A percentile compares a stretch with the other conserved stretches of the same genome.
These are phyloP conservation scores for Metschnikowia similis DNA, from an alignment of 805 yeast genomes.

Conservation along the genomic window DNA sequence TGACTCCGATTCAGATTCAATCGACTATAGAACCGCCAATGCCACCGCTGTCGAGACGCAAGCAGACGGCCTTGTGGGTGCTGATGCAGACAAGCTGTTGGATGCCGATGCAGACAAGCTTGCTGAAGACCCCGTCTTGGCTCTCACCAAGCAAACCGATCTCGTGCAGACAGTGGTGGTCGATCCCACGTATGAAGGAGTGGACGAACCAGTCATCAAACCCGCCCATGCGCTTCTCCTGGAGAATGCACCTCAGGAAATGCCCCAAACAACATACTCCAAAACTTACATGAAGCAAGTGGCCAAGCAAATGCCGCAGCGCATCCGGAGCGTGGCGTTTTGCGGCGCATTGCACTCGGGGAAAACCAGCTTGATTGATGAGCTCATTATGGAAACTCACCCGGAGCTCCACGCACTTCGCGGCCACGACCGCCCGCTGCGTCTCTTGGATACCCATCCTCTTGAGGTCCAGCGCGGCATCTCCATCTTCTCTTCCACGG, in stretches of 20 bases:
- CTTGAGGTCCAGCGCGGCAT: constrained; percentile 70
- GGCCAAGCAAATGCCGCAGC: constrained; percentile 49
- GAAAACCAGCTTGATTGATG: constrained; percentile 74
- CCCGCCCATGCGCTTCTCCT: constrained; percentile 46
- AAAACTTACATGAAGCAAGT: constrained; percentile 56
- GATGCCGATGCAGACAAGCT: constrained; percentile 27
- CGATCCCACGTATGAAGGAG: constrained; percentile 14
- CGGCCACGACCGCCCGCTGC: constrained; percentile 40
- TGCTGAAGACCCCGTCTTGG: no score
- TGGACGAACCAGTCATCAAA: constrained; percentile 59
- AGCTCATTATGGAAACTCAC: constrained; percentile 66
- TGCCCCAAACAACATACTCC: constrained; percentile 61
- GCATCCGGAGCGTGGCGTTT: constrained; percentile 68
- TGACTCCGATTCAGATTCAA: constrained; percentile 39
- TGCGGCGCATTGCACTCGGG: constrained; percentile 86
- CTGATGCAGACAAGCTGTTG: constrained; percentile 15
- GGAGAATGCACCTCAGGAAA: constrained; percentile 24
- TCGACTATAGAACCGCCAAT: neutral
- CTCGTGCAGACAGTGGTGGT: constrained; percentile 14
- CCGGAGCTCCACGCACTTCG: constrained; percentile 21
- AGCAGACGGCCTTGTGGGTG: constrained; percentile 30
- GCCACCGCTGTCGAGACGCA: constrained; percentile 1
- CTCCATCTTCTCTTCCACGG: constrained; percentile 58
- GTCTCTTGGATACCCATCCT: constrained; percentile 69
- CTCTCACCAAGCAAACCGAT: neutral